Evolutionary conservation across 495 filamentous ascomycete genomes (phyloP).

Genomic region (Penicillium paxilli): DNA sequence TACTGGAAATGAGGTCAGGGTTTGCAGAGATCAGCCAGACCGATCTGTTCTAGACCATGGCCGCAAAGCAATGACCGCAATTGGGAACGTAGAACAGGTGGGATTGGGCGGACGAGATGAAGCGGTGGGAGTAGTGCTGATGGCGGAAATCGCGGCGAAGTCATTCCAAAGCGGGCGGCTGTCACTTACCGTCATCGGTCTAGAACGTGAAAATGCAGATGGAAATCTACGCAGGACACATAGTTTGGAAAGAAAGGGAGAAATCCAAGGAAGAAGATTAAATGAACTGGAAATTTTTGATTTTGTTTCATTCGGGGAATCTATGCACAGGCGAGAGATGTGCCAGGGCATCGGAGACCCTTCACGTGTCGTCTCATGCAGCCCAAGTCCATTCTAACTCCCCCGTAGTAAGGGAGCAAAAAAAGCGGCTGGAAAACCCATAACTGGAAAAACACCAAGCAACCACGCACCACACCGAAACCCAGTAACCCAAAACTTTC

Average conservation of each 20-base stretch:
- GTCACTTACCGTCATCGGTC: not conserved
- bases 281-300: conserved; percentile 44
- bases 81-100: not conserved
- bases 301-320: conserved; percentile 55
- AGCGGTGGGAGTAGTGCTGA: not conserved
- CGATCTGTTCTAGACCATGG: not conserved
- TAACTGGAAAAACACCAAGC: conserved; percentile 44
- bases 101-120: not conserved
- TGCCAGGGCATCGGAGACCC: conserved; percentile 44
- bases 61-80: no score
- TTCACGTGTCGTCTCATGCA: conserved; percentile 47
- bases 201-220: not conserved
- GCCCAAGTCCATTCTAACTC: conserved; percentile 36
- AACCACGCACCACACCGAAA: conserved; percentile 43
- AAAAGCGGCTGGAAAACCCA: conserved; percentile 39
- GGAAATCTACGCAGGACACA: not conserved
- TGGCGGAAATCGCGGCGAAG: not conserved
- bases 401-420: conserved; percentile 10
- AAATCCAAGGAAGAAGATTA: conserved; percentile 1
- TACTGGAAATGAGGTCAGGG: no score
- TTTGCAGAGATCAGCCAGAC: no score
- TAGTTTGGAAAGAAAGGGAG: not conserved
- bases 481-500: conserved; percentile 27
- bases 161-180: not conserved
- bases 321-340: conserved; percentile 49